Percentiles rank a stretch among this genome's conserved stretches.
Conservation (phyloP, 306 rosid genomes). For the Vigna unguiculata region DNA sequence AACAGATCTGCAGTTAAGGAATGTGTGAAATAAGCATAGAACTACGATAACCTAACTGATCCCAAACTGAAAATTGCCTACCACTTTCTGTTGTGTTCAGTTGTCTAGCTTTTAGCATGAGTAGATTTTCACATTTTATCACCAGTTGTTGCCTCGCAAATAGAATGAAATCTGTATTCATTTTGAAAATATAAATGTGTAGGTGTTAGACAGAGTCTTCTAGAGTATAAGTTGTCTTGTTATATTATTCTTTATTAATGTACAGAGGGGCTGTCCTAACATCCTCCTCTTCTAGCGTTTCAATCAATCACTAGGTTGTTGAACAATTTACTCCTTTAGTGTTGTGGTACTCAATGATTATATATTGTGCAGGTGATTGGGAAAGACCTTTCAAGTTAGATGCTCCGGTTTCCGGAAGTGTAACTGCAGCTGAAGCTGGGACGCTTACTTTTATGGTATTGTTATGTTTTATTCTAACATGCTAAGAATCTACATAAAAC, state of each 20-base stretch:
- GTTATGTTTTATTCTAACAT: slow-evolving; percentile 37
- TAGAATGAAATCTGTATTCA: neutral
- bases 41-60: slow-evolving; percentile 10
- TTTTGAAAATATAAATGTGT: slow-evolving; percentile 6
- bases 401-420: slow-evolving; percentile 98
- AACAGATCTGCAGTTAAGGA: neutral
- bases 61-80: slow-evolving; percentile 13
- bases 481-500: neutral
- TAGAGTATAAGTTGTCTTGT: neutral
- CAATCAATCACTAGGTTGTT: slow-evolving; percentile 24
- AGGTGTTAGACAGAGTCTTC: neutral
- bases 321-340: neutral
- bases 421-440: slow-evolving; percentile 94
- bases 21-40: neutral
- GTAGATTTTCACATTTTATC: slow-evolving; percentile 2
- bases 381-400: slow-evolving; percentile 76
- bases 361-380: slow-evolving; percentile 54
- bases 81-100: neutral
- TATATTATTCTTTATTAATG: neutral
- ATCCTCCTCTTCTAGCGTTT: slow-evolving; percentile 8
- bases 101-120: slow-evolving; percentile 6
- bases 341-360: slow-evolving; percentile 36
- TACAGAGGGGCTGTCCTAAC: neutral
- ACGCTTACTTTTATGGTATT: slow-evolving; percentile 90
- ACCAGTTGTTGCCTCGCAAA: neutral